Percentiles rank a stretch among this genome's conserved stretches.
Evolutionary conservation across 78 protist genomes (phyloP).

Genomic region (Emiliania huxleyi): DNA sequence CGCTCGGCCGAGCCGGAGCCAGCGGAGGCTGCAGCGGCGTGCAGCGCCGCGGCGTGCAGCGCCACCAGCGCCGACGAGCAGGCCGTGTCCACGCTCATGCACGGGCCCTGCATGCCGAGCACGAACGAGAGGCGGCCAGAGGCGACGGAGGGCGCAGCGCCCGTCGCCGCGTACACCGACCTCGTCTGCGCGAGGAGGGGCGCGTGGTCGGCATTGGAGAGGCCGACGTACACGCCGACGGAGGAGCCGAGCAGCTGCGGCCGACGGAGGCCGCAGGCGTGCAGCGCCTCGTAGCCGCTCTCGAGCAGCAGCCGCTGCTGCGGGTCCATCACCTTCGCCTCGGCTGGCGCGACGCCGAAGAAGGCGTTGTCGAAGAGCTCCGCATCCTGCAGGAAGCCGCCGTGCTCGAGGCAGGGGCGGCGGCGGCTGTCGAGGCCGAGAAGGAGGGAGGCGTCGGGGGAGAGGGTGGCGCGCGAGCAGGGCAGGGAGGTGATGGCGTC

Average conservation of each 20-base stretch:
- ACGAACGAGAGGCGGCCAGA: conserved; percentile 67
- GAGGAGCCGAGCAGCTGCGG: neutral
- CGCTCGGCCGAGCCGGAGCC: neutral
- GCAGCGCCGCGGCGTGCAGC: neutral
- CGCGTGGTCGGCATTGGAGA: neutral
- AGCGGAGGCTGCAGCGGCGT: neutral
- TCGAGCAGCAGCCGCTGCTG: neutral
- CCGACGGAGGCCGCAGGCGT: neutral
- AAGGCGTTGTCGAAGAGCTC: neutral
- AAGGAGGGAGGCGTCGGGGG: too few species aligned
- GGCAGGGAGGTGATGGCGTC: too few species aligned
- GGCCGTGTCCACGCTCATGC: conserved; percentile 68
- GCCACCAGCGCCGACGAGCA: neutral
- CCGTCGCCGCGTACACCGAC: neutral
- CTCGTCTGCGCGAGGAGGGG: neutral
- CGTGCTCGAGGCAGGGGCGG: too few species aligned
- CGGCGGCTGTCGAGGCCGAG: too few species aligned
- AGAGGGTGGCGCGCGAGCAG: too few species aligned
- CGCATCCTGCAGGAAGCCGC: neutral
- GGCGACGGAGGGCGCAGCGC: neutral
- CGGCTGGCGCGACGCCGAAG: neutral
- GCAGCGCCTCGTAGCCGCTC: neutral
- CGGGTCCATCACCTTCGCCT: neutral
- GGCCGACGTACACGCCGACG: neutral
- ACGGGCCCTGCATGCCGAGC: conserved; percentile 79